Base-by-base conservation (phyloP, 2,329 filamentous ascomycete species). In the Teratosphaeria viscida region DNA sequence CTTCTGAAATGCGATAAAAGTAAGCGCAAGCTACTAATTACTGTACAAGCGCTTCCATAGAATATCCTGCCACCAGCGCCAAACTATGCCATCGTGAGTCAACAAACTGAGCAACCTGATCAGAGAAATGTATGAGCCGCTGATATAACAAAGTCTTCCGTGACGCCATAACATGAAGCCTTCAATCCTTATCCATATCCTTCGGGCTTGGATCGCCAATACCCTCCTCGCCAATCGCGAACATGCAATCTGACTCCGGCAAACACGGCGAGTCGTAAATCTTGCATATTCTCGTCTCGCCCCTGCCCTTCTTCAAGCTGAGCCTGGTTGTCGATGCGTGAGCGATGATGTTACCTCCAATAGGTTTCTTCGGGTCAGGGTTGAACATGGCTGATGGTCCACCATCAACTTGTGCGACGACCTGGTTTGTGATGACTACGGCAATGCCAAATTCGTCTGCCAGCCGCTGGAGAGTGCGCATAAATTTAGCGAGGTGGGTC, bases 351-450 rank as follows among this genome's bases (percentile, higher is more conserved):
- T 99, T 97, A 64, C 94, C 94, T 66, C 94, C 94, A 72, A 99
- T 96, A 0, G 94, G 94, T 75, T 99, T 99, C 82, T 99, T 99
- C 7, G 94, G 94, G 70, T 99, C 95, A 0, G 95, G 94, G 67
- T 99, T 99, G 80, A 96, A 99, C 94, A 99, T 99, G 62, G 92
- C 86, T 70, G 88, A 92, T 34, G 92, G 92, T 2, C 94, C 94
- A 63, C 94, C 94, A 71, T 99, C 94, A 8, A 99, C 94, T 74
- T 99, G 95, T 10, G 94, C 94, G 49, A 99, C 95, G 34, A 99
- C 94, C 74, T 99, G 94, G 72, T 99, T 99, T 52, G 94, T 97
- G 70, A 99, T 99, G 67, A 99, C 90, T 7, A 99, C 94, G 0
- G 94, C 94, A 67, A 99, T 96, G 60, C 94, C 94, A 72, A 99